These are phyloP conservation scores for Coemansia sp. DNA, from an alignment of 192 early-diverging fungal genomes.

Conservation along the genomic window DNA sequence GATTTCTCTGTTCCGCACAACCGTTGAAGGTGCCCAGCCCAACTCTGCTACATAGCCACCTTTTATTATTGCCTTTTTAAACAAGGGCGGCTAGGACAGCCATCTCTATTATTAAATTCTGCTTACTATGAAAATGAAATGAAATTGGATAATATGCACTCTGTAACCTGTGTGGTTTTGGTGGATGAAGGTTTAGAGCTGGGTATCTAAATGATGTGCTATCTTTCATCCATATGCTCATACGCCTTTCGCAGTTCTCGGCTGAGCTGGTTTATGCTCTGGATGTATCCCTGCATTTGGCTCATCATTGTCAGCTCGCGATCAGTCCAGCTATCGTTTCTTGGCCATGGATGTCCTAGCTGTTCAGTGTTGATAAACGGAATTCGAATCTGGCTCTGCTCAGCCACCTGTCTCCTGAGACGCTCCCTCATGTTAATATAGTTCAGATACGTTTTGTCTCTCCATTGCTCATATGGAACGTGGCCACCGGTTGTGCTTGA, in stretches of 20 bases:
- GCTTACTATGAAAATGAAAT: too few species aligned
- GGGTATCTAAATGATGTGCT: neutral
- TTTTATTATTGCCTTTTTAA: neutral
- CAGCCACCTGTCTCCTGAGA: neutral
- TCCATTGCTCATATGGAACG: neutral
- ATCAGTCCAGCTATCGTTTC: conserved; percentile 1
- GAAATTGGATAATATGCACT: too few species aligned
- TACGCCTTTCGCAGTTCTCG: conserved; percentile 14
- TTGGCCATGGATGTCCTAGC: conserved; percentile 4
- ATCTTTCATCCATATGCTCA: neutral
- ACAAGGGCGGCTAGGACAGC: too few species aligned
- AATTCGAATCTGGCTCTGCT: neutral
- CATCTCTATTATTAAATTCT: too few species aligned
- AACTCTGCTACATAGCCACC: neutral
- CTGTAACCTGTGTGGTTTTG: too few species aligned
- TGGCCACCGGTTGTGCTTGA: neutral
- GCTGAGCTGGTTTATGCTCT: conserved; percentile 14
- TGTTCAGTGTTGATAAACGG: neutral
- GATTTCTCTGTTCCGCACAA: conserved; percentile 61
- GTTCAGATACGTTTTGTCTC: neutral
- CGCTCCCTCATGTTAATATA: conserved; percentile 2
- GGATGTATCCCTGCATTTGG: neutral
- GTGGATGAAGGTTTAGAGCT: neutral
- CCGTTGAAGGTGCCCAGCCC: conserved; percentile 28
- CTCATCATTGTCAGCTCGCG: neutral